phyloP scores from a whole-genome alignment of 257 asterid species.

The Anisodus acutangulus region DNA sequence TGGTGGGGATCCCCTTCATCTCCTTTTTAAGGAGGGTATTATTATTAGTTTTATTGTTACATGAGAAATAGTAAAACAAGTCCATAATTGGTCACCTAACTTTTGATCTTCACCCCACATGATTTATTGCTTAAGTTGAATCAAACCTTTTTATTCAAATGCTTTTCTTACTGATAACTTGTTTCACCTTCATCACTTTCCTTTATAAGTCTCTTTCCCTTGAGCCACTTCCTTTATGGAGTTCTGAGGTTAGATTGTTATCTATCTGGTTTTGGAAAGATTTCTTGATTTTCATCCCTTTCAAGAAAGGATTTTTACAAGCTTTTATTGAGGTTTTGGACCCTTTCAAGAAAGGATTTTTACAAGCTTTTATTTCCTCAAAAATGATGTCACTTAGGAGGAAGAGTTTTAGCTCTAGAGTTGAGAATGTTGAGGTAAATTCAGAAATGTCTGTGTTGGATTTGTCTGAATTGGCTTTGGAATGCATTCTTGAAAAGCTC shows the following conservation, averaged over 20 bases:
- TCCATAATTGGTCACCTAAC: slow-evolving; percentile 61
- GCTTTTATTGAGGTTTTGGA: slow-evolving; percentile 10
- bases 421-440: slow-evolving; percentile 36
- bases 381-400: slow-evolving; percentile 49
- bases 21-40: slow-evolving; percentile 37
- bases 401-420: slow-evolving; percentile 40
- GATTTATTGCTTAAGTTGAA: slow-evolving; percentile 41
- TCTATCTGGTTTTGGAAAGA: slow-evolving; percentile 63
- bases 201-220: slow-evolving; percentile 62
- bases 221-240: slow-evolving; percentile 68
- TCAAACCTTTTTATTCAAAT: slow-evolving; percentile 46
- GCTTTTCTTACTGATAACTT: slow-evolving; percentile 68
- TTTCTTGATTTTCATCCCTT: slow-evolving; percentile 35
- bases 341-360: slow-evolving; percentile 40
- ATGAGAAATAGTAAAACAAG: slow-evolving; percentile 33
- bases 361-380: slow-evolving; percentile 31
- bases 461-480: slow-evolving; percentile 81
- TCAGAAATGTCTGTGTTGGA: slow-evolving; percentile 56
- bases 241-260: slow-evolving; percentile 66
- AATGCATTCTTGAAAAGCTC: slow-evolving; percentile 79
- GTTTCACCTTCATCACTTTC: slow-evolving; percentile 63
- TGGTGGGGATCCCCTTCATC: slow-evolving; percentile 40
- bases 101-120: slow-evolving; percentile 39
- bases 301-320: slow-evolving; percentile 39
- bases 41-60: not conserved